A percentile compares a stretch with the other conserved stretches of the same genome.
phyloP scores from a whole-genome alignment of 176 grass and related monocot genomes.

The Cenchrus americanus region DNA sequence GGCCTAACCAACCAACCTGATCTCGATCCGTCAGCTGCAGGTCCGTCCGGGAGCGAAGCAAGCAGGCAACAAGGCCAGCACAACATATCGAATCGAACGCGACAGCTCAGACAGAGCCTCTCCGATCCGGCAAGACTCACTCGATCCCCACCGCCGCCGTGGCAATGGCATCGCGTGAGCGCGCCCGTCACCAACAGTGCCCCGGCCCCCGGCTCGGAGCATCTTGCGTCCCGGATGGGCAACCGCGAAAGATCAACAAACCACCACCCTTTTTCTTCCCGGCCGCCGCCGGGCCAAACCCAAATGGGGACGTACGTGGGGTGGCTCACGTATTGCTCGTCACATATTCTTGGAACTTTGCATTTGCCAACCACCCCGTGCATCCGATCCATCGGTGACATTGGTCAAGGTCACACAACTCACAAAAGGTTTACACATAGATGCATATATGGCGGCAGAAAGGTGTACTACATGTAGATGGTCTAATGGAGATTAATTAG shows the following conservation, averaged over 20 bases:
- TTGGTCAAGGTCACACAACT: not conserved
- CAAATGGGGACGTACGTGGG: not conserved
- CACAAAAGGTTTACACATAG: not conserved
- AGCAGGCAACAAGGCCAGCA: not conserved
- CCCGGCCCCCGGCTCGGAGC: not conserved
- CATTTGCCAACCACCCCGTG: too few relatives aligned
- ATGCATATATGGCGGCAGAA: not conserved
- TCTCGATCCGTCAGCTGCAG: not conserved
- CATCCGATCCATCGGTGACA: not conserved
- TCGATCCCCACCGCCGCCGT: not conserved
- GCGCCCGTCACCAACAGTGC: not conserved
- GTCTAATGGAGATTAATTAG: not conserved
- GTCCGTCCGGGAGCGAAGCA: not conserved
- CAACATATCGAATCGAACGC: not conserved
- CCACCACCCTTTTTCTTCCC: not conserved
- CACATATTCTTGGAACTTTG: not conserved
- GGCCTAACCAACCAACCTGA: not conserved
- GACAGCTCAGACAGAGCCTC: constrained; percentile 42
- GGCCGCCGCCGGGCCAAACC: constrained; percentile 5
- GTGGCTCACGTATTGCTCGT: not conserved
- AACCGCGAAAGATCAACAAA: not conserved
- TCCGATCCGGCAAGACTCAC: too few relatives aligned
- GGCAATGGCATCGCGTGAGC: not conserved
- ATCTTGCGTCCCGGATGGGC: constrained; percentile 4
- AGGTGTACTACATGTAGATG: not conserved